Evolutionary conservation across 352 stramenopile genomes (phyloP).

Genomic region (Phytopythium mirpurense): DNA sequence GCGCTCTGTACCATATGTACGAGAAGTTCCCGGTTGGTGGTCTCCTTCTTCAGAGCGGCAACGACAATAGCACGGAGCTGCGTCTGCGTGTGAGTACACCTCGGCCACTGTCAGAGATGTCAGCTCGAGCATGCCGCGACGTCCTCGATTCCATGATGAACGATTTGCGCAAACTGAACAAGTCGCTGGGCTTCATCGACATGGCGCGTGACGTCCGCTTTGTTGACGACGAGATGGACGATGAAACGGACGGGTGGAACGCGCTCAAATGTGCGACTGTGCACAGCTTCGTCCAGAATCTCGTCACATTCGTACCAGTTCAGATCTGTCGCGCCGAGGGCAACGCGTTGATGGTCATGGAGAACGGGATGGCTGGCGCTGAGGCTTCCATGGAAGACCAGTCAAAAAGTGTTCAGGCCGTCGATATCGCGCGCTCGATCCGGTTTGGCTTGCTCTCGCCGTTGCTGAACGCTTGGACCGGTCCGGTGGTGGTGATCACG

Average conservation of each 20-base stretch:
- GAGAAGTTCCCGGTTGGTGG: slow-evolving; percentile 52
- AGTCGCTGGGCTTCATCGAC: slow-evolving; percentile 12
- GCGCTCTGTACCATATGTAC: slow-evolving; percentile 44
- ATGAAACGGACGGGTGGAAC: neutral
- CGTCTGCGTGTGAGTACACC: neutral
- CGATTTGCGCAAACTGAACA: slow-evolving; percentile 38
- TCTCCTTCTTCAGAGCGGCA: slow-evolving; percentile 10
- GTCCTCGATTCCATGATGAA: slow-evolving; percentile 41
- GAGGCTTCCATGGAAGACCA: slow-evolving; percentile 5
- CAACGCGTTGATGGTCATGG: slow-evolving; percentile 45
- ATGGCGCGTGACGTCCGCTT: neutral
- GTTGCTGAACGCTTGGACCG: slow-evolving; percentile 23
- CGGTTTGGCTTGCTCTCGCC: slow-evolving; percentile 29
- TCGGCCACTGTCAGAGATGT: neutral
- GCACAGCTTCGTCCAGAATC: slow-evolving; percentile 18
- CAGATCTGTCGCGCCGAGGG: slow-evolving; percentile 64
- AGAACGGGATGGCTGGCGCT: slow-evolving; percentile 23
- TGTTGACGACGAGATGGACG: neutral
- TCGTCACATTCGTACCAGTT: slow-evolving; percentile 59
- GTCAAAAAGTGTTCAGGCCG: slow-evolving; percentile 19
- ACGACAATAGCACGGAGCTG: neutral
- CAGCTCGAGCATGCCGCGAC: neutral
- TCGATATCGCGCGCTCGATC: slow-evolving; percentile 38
- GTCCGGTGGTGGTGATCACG: slow-evolving; percentile 19
- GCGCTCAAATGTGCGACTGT: neutral